A percentile compares a stretch with the other conserved stretches of the same genome.
Evolutionary conservation across 2,329 filamentous ascomycete genomes (phyloP).

Genomic region (Ophiognomonia clavigignenti-juglandacearum): DNA sequence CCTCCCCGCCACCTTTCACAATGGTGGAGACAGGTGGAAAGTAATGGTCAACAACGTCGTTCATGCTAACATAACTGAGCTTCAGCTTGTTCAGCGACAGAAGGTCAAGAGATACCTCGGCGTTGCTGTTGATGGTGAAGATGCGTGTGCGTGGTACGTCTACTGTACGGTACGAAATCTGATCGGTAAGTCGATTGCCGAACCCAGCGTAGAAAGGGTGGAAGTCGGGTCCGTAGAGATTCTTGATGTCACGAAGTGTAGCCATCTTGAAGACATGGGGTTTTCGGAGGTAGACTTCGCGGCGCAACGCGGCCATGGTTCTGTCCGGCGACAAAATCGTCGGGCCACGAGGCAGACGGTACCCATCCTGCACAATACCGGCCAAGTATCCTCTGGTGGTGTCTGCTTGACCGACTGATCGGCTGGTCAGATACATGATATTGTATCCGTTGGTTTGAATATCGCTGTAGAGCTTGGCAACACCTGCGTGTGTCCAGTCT

Average conservation of each 20-base stretch:
- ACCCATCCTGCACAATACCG: conserved; percentile 83
- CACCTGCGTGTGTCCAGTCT: conserved; percentile 95
- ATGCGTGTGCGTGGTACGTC: conserved; percentile 93
- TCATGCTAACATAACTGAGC: conserved; percentile 95
- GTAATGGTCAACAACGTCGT: conserved; percentile 95
- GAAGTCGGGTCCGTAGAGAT: conserved; percentile 70
- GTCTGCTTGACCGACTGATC: conserved; percentile 90
- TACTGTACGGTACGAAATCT: conserved; percentile 90
- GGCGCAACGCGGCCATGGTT: conserved; percentile 85
- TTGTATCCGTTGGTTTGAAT: conserved; percentile 96
- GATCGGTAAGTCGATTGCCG: conserved; percentile 93
- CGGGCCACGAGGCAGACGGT: conserved; percentile 79
- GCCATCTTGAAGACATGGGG: conserved; percentile 99
- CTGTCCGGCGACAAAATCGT: conserved; percentile 94
- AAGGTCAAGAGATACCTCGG: conserved; percentile 88
- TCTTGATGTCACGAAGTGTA: conserved; percentile 88
- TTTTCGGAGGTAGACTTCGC: conserved; percentile 92
- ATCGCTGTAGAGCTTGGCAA: conserved; percentile 95
- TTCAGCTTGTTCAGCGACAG: conserved; percentile 90
- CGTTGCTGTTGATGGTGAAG: conserved; percentile 98
- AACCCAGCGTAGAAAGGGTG: conserved; percentile 96
- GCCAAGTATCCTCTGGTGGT: conserved; percentile 84
- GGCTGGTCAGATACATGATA: conserved; percentile 94
- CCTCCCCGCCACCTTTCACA: conserved; percentile 83
- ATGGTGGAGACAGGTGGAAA: conserved; percentile 88